A percentile compares a stretch with the other conserved stretches of the same genome.
Conservation (phyloP, 805 yeast genomes). For the Suhomyces tanzawaensis region DNA sequence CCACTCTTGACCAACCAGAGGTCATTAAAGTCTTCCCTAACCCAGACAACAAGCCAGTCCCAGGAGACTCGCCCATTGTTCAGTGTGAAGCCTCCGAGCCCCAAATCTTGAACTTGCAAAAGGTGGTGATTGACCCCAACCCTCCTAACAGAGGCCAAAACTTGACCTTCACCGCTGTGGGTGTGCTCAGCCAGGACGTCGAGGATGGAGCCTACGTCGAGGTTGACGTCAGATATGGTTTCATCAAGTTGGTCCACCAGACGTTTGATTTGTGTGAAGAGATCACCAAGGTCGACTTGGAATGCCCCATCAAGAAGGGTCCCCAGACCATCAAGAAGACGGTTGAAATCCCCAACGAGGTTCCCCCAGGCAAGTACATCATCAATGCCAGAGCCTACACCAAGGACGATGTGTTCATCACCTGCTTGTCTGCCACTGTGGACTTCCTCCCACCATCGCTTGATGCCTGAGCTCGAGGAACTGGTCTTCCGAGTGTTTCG, state of each 20-base stretch:
- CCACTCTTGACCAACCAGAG: constrained; percentile 1
- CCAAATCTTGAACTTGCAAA: constrained; percentile 63
- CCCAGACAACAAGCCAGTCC: constrained; percentile 62
- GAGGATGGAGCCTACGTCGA: constrained; percentile 92
- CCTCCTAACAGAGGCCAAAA: constrained; percentile 89
- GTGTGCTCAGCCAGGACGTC: constrained; percentile 53
- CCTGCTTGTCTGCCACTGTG: constrained; percentile 78
- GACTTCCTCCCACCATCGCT: constrained; percentile 49
- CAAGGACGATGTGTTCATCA: constrained; percentile 71
- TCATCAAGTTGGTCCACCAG: constrained; percentile 80
- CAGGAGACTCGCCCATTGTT: constrained; percentile 85
- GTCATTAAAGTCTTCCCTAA: constrained; percentile 24
- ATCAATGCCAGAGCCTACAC: constrained; percentile 91
- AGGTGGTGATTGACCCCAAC: constrained; percentile 68
- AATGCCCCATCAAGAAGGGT: constrained; percentile 81
- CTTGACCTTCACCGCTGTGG: constrained; percentile 75
- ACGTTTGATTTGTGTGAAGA: constrained; percentile 93
- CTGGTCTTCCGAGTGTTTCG: no score
- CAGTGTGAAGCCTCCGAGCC: constrained; percentile 65
- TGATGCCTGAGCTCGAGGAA: no score
- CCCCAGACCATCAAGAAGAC: constrained; percentile 59
- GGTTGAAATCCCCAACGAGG: constrained; percentile 85
- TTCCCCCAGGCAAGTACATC: constrained; percentile 91
- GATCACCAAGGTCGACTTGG: constrained; percentile 74
- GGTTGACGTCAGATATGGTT: constrained; percentile 89